Evolutionary conservation across 805 yeast genomes (phyloP).

Genomic region (Ogataea philodendri): DNA sequence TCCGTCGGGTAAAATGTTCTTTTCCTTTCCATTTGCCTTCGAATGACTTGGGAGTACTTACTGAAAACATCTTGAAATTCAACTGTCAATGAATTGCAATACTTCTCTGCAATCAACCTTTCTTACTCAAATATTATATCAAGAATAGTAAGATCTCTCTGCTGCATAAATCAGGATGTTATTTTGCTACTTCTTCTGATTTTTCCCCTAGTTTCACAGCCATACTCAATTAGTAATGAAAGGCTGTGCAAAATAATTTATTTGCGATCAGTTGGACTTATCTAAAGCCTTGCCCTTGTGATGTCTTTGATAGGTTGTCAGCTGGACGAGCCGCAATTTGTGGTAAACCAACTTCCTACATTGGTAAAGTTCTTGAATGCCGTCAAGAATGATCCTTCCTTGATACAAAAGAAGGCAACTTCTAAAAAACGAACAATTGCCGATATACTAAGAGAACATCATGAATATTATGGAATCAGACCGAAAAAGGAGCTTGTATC

Average conservation of each 20-base stretch:
- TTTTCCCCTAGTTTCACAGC: slow-evolving; percentile 1
- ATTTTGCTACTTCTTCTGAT: slow-evolving; percentile 12
- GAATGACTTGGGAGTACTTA: slow-evolving; percentile 1
- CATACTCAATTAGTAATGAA: slow-evolving; percentile 3
- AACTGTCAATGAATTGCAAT: no score
- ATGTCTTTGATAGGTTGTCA: slow-evolving; percentile 7
- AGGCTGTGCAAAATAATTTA: slow-evolving; percentile 6
- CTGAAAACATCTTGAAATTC: slow-evolving; percentile 9
- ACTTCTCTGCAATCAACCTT: no score
- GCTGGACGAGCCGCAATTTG: slow-evolving; percentile 1
- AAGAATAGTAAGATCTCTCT: neutral
- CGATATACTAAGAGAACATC: slow-evolving; percentile 19
- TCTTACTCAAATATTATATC: slow-evolving; percentile 1
- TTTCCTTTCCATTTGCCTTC: neutral
- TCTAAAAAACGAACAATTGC: slow-evolving; percentile 18
- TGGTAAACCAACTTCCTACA: slow-evolving; percentile 2
- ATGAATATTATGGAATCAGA: slow-evolving; percentile 15
- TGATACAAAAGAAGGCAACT: slow-evolving; percentile 9
- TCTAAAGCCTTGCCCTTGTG: neutral
- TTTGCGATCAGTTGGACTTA: neutral
- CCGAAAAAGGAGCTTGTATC: slow-evolving; percentile 3
- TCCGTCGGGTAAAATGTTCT: neutral
- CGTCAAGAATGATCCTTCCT: slow-evolving; percentile 1
- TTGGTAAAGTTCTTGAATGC: slow-evolving; percentile 2
- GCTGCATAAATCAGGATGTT: slow-evolving; percentile 3